A percentile compares a stretch with the other conserved stretches of the same genome.
Evolutionary conservation across 208 protist species (phyloP).

Genomic region (Leishmania guyanensis): DNA sequence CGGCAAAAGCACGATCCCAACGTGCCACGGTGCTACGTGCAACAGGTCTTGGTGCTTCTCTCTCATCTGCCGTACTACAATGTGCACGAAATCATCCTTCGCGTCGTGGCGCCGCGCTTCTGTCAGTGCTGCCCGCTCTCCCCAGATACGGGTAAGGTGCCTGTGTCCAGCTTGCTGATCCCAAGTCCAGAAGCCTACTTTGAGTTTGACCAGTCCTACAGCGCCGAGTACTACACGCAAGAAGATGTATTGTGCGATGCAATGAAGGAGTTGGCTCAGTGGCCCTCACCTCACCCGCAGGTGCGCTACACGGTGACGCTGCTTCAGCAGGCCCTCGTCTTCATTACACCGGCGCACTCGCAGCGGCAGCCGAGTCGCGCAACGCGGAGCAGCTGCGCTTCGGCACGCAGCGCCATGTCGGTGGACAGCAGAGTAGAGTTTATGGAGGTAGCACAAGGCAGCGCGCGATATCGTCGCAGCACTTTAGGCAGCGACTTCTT

Average conservation of each 20-base stretch:
- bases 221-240: conserved; percentile 68
- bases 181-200: conserved; percentile 63
- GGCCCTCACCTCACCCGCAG: conserved; percentile 81
- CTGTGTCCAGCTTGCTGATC: conserved; percentile 66
- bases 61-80: conserved; percentile 74
- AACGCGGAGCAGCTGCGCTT: conserved; percentile 29
- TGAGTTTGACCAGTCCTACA: conserved; percentile 70
- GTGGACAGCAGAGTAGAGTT: conserved; percentile 26
- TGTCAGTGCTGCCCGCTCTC: conserved; percentile 84
- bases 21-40: conserved; percentile 84
- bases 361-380: conserved; percentile 23
- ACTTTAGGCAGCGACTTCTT: conserved; percentile 49
- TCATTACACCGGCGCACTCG: conserved; percentile 70
- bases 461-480: conserved; percentile 22
- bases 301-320: conserved; percentile 74
- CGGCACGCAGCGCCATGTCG: conserved; percentile 21
- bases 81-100: conserved; percentile 83
- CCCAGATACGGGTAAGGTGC: conserved; percentile 65
- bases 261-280: conserved; percentile 63
- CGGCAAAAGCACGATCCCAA: conserved; percentile 79
- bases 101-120: conserved; percentile 77
- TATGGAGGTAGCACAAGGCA: conserved; percentile 20
- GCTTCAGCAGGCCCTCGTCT: conserved; percentile 68
- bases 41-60: conserved; percentile 86
- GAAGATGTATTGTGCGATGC: conserved; percentile 66